phyloP scores from a whole-genome alignment of 805 yeast species.

The Barnettozyma populi region DNA sequence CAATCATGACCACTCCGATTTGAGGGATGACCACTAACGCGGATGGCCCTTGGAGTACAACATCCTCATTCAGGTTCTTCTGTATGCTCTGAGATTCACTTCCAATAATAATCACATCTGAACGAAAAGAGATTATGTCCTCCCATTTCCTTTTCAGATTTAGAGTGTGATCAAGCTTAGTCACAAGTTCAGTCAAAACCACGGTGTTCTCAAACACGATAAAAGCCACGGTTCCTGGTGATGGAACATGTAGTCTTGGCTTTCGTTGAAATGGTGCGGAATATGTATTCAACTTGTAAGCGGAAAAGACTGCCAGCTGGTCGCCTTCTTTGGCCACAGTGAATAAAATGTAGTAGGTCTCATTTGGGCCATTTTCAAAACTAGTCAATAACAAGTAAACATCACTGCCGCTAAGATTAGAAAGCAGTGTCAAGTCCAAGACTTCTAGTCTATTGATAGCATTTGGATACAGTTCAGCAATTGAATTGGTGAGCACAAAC shows the following conservation, averaged over 20 bases:
- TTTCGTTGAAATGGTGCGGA: conserved; percentile 26
- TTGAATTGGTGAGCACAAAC: conserved; percentile 33
- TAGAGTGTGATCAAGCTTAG: conserved; percentile 29
- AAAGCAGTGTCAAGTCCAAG: conserved; percentile 55
- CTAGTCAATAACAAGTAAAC: conserved; percentile 45
- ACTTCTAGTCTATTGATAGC: conserved; percentile 46
- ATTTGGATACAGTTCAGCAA: conserved; percentile 46
- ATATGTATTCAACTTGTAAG: conserved; percentile 57
- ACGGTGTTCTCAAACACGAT: conserved; percentile 55
- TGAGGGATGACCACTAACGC: conserved; percentile 44
- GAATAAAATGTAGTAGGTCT: conserved; percentile 41
- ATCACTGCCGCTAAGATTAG: conserved; percentile 30
- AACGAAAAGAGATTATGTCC: conserved; percentile 59
- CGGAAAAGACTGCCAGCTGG: conserved; percentile 52
- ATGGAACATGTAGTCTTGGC: conserved; percentile 53
- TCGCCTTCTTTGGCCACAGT: conserved; percentile 47
- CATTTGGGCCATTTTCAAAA: conserved; percentile 22
- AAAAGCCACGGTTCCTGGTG: conserved; percentile 55
- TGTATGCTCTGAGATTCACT: conserved; percentile 44
- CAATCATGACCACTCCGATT: conserved; percentile 60
- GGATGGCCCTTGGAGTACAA: conserved; percentile 35
- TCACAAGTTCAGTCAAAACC: conserved; percentile 57
- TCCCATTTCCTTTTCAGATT: conserved; percentile 62
- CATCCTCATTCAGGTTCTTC: conserved; percentile 18
- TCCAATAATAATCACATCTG: conserved; percentile 50